Evolutionary conservation across 768 basidiomycete species (phyloP).

Genomic region (Gloeostereum incarnatum): DNA sequence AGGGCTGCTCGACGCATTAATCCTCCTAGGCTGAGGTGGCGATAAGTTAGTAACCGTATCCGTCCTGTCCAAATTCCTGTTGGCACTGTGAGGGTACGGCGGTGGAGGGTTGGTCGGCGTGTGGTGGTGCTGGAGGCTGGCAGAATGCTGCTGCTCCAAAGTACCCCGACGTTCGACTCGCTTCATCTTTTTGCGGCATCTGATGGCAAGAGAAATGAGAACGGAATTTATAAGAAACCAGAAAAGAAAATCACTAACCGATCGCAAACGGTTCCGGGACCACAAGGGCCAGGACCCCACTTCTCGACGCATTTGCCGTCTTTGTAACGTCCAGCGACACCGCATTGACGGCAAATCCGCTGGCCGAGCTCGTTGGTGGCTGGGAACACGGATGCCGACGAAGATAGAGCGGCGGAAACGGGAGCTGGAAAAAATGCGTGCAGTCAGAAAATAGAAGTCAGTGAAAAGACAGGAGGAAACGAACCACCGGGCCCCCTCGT

Average conservation of each 20-base stretch:
- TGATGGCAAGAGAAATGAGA: constrained; percentile 12
- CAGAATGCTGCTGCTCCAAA: too few relatives aligned
- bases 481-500: constrained; percentile 5
- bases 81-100: too few relatives aligned
- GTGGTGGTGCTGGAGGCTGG: too few relatives aligned
- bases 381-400: constrained; percentile 24
- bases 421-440: constrained; percentile 11
- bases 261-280: constrained; percentile 80
- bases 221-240: background rate
- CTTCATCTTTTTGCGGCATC: constrained; percentile 83
- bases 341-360: constrained; percentile 71
- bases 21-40: too few relatives aligned
- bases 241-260: constrained; percentile 31
- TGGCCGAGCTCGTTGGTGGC: constrained; percentile 55
- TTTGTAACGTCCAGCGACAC: constrained; percentile 66
- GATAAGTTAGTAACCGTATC: too few relatives aligned
- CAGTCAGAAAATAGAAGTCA: background rate
- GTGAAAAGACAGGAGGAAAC: constrained; percentile 1
- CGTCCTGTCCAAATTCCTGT: too few relatives aligned
- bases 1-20: too few relatives aligned
- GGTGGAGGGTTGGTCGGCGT: too few relatives aligned
- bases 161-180: constrained; percentile 70
- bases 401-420: constrained; percentile 9
- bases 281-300: constrained; percentile 80
- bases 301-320: constrained; percentile 84